Percentiles rank a stretch among this genome's conserved stretches.
Evolutionary conservation across 805 yeast genomes (phyloP).

Genomic region (Wickerhamiella azyma): DNA sequence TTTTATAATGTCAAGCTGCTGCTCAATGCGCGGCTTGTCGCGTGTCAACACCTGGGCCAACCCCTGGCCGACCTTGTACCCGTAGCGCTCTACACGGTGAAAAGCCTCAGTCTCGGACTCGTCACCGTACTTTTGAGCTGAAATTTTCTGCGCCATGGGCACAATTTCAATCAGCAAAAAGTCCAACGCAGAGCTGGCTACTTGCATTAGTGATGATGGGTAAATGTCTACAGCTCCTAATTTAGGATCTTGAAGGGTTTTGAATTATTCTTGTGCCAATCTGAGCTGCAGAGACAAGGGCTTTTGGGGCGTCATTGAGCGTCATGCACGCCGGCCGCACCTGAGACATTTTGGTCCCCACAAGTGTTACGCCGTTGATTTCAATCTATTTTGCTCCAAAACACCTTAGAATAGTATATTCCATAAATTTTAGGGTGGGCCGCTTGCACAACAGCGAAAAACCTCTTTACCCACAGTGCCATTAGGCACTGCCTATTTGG

Average conservation of each 20-base stretch:
- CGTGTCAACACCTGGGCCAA: slow-evolving; percentile 35
- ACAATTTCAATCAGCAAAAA: slow-evolving; percentile 62
- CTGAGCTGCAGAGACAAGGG: no score
- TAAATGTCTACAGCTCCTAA: background rate
- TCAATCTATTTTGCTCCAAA: no score
- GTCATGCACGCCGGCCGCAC: no score
- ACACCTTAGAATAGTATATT: no score
- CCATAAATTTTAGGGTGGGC: no score
- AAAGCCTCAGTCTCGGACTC: slow-evolving; percentile 25
- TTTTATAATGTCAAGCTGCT: slow-evolving; percentile 73
- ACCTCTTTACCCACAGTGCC: background rate
- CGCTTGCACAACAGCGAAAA: background rate
- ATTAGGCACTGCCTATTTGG: background rate
- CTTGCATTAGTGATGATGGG: slow-evolving; percentile 16
- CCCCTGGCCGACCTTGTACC: slow-evolving; percentile 54
- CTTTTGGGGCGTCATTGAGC: no score
- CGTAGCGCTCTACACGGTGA: slow-evolving; percentile 52
- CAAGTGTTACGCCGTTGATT: no score
- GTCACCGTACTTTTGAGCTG: slow-evolving; percentile 30
- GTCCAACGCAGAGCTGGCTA: slow-evolving; percentile 32
- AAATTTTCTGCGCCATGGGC: slow-evolving; percentile 55
- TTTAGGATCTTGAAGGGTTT: background rate
- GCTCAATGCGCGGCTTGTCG: slow-evolving; percentile 36
- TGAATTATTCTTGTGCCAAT: background rate
- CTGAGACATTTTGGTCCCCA: no score